These are phyloP conservation scores for Lepidium campestre DNA, from an alignment of 441 rosid genomes.

Conservation along the genomic window DNA sequence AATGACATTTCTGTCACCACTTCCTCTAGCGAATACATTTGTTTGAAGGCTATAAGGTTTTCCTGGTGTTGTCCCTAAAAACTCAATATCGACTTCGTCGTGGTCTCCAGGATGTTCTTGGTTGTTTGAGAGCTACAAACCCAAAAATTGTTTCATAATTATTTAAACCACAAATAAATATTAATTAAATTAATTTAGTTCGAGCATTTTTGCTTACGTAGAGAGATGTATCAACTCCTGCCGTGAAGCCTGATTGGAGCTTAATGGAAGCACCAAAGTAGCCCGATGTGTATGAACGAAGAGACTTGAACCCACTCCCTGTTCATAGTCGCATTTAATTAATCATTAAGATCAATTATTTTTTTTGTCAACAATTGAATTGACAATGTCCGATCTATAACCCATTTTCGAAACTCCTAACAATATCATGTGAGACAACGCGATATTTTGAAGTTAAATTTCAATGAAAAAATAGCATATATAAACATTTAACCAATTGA, in stretches of 20 bases:
- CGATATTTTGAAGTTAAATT: too few species aligned
- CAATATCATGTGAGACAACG: too few species aligned
- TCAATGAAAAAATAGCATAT: too few species aligned
- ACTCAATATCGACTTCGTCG: slow-evolving; percentile 69
- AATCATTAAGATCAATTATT: background rate
- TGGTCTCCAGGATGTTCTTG: slow-evolving; percentile 61
- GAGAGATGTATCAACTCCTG: slow-evolving; percentile 63
- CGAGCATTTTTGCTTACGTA: slow-evolving; percentile 31
- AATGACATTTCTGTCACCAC: slow-evolving; percentile 52
- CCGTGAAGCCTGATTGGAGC: slow-evolving; percentile 60
- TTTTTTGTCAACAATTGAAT: too few species aligned
- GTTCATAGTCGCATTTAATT: slow-evolving; percentile 10
- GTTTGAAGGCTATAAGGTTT: slow-evolving; percentile 66
- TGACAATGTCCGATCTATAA: too few species aligned
- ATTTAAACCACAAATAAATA: background rate
- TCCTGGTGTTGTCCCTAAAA: slow-evolving; percentile 55
- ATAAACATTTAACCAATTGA: too few species aligned
- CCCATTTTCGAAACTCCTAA: too few species aligned
- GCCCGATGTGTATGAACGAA: slow-evolving; percentile 45
- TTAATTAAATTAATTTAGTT: background rate
- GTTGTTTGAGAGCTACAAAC: slow-evolving; percentile 56
- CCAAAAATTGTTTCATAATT: background rate
- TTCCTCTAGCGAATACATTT: slow-evolving; percentile 62
- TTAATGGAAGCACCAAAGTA: slow-evolving; percentile 58
- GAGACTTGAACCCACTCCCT: slow-evolving; percentile 80